Evolutionary conservation across 495 filamentous ascomycete genomes (phyloP).

Genomic region (Elasticomyces elasticus): DNA sequence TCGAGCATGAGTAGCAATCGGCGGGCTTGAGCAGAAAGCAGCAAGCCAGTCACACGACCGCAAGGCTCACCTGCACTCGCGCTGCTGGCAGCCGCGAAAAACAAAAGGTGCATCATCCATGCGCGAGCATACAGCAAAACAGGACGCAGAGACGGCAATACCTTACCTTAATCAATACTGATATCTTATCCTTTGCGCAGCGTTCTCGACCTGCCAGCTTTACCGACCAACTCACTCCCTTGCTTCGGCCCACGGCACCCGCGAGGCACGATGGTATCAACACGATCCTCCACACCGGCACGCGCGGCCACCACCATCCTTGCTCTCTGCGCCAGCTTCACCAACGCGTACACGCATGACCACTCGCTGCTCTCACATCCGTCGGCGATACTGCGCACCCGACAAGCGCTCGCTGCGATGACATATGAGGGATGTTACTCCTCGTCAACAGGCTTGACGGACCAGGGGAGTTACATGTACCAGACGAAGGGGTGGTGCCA

Average conservation of each 20-base stretch:
- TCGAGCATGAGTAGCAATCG: neutral
- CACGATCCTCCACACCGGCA: constrained; percentile 9
- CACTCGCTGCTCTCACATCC: constrained; percentile 4
- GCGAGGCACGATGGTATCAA: constrained; percentile 18
- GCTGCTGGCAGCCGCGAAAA: neutral
- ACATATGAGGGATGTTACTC: constrained; percentile 37
- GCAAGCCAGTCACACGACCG: too few species aligned
- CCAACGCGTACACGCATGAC: constrained; percentile 7
- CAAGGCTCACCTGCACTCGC: neutral
- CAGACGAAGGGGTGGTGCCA: constrained; percentile 37
- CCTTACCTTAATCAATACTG: neutral
- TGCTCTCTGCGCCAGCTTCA: neutral
- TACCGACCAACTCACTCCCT: neutral
- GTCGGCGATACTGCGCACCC: neutral
- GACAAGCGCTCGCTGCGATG: constrained; percentile 12
- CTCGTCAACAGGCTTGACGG: constrained; percentile 27
- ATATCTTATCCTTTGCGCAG: neutral
- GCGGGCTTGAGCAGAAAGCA: neutral
- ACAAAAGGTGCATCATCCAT: neutral
- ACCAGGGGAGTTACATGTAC: constrained; percentile 30
- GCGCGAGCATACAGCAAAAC: neutral
- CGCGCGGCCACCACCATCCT: constrained; percentile 2
- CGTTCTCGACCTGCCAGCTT: neutral
- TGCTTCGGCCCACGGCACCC: constrained; percentile 13
- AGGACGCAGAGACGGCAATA: neutral